These are phyloP conservation scores for Pseudocercospora ulei DNA, from an alignment of 2,329 filamentous ascomycete species.

Conservation along the genomic window DNA sequence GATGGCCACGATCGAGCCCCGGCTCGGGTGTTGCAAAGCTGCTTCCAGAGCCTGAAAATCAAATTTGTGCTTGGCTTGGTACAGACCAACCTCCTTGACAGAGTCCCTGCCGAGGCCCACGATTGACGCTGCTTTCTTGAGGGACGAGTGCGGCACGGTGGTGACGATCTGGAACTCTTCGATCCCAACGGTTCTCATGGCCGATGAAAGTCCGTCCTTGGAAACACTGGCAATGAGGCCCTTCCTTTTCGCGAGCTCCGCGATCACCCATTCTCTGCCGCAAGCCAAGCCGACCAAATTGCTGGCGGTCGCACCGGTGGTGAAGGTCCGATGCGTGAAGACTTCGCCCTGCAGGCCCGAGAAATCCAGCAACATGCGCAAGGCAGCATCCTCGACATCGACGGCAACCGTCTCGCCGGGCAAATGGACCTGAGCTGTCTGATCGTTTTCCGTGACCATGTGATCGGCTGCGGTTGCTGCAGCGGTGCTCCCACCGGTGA, in stretches of 20 bases:
- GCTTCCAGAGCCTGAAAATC: conserved; percentile 57
- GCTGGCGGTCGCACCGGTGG: conserved; percentile 60
- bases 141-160: conserved; percentile 71
- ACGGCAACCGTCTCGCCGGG: conserved; percentile 66
- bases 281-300: conserved; percentile 58
- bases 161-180: conserved; percentile 66
- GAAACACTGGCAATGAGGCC: conserved; percentile 46
- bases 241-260: conserved; percentile 36
- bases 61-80: conserved; percentile 56
- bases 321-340: conserved; percentile 69
- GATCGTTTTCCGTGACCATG: conserved; percentile 68
- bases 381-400: conserved; percentile 61
- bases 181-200: conserved; percentile 55
- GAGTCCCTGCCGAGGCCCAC: conserved; percentile 64
- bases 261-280: conserved; percentile 59
- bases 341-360: conserved; percentile 48
- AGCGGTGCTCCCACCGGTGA: conserved; percentile 71
- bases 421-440: conserved; percentile 76
- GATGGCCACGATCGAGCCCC: conserved; percentile 67
- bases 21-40: conserved; percentile 44
- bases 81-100: conserved; percentile 52
- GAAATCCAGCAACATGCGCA: conserved; percentile 59
- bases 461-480: conserved; percentile 74
- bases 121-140: conserved; percentile 72
- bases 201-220: conserved; percentile 58